phyloP scores from a whole-genome alignment of 2,329 filamentous ascomycete genomes.

The Colletotrichum sansevieriae region DNA sequence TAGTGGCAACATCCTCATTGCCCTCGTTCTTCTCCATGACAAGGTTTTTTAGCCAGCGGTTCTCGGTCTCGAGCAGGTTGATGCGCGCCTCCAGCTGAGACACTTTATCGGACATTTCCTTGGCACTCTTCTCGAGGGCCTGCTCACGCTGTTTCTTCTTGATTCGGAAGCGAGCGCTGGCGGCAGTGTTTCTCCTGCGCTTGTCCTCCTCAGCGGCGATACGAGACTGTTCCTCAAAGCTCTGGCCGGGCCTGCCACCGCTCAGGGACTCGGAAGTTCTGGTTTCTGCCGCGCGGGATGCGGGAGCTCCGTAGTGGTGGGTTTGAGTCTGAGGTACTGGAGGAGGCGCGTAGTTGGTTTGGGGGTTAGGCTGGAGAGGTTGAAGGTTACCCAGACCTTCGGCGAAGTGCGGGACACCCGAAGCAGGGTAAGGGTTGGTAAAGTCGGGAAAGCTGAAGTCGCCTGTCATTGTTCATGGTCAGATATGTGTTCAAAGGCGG shows the following conservation, averaged over 20 bases:
- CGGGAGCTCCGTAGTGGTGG: conserved; percentile 41
- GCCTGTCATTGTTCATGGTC: conserved; percentile 62
- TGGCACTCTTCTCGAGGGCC: conserved; percentile 83
- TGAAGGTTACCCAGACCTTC: conserved; percentile 59
- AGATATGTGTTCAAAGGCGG: conserved; percentile 42
- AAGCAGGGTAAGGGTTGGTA: conserved; percentile 58
- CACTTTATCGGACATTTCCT: conserved; percentile 87
- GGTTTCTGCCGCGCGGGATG: conserved; percentile 56
- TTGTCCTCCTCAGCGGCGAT: conserved; percentile 89
- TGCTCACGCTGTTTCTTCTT: conserved; percentile 98
- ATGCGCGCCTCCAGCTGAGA: conserved; percentile 78
- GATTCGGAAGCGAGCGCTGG: conserved; percentile 88
- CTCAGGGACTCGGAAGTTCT: conserved; percentile 58
- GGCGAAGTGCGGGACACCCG: conserved; percentile 50
- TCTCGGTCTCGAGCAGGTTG: conserved; percentile 83
- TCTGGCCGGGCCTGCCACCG: conserved; percentile 59
- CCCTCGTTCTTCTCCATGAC: conserved; percentile 85
- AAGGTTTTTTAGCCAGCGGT: conserved; percentile 84
- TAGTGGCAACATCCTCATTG: conserved; percentile 64
- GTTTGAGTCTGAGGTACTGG: conserved; percentile 54
- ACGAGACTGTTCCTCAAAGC: conserved; percentile 78
- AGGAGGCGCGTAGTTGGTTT: conserved; percentile 58
- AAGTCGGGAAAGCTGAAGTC: conserved; percentile 71
- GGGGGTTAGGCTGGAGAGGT: conserved; percentile 66
- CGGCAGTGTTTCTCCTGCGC: conserved; percentile 88